phyloP scores from a whole-genome alignment of 2,329 filamentous ascomycete genomes.

The Penicillium freii region DNA sequence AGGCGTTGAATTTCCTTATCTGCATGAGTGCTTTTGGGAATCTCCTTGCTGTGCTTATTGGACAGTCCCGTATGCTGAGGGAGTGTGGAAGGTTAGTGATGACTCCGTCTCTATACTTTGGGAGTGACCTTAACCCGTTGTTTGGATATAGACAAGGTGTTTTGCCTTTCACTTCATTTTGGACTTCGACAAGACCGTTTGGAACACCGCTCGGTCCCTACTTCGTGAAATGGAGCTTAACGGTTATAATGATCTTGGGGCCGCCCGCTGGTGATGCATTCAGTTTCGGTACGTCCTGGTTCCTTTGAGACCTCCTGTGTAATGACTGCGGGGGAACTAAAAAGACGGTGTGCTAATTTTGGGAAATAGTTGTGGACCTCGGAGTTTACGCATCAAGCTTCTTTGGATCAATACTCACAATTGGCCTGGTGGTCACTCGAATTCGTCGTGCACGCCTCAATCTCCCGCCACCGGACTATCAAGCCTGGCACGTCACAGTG shows the following conservation, averaged over 20 bases:
- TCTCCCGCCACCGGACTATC: conserved; percentile 53
- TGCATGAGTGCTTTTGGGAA: conserved; percentile 60
- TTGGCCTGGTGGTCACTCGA: conserved; percentile 4
- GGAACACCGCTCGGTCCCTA: conserved; percentile 63
- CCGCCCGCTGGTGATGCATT: conserved; percentile 65
- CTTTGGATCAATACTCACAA: conserved; percentile 1
- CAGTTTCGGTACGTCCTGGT: conserved; percentile 50
- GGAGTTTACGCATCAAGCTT: neutral
- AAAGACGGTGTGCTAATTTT: neutral
- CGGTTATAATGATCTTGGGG: conserved; percentile 59
- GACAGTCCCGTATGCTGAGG: conserved; percentile 56
- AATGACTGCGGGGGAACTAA: too few species aligned
- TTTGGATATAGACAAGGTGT: conserved; percentile 53
- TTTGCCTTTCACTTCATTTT: conserved; percentile 59
- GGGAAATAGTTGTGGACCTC: conserved; percentile 1
- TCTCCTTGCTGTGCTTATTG: conserved; percentile 56
- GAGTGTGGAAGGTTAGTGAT: conserved; percentile 54
- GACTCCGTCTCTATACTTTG: neutral
- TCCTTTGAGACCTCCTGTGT: too few species aligned
- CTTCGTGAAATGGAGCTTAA: conserved; percentile 56
- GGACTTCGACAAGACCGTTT: conserved; percentile 63
- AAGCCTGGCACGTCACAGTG: conserved; percentile 58
- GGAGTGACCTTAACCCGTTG: neutral
- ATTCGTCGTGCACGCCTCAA: conserved; percentile 46
- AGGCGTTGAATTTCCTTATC: conserved; percentile 58